Percentiles rank a stretch among this genome's conserved stretches.
phyloP scores from a whole-genome alignment of 1,139 yeast genomes.

The Hemisphaericaspora xylanilytica region DNA sequence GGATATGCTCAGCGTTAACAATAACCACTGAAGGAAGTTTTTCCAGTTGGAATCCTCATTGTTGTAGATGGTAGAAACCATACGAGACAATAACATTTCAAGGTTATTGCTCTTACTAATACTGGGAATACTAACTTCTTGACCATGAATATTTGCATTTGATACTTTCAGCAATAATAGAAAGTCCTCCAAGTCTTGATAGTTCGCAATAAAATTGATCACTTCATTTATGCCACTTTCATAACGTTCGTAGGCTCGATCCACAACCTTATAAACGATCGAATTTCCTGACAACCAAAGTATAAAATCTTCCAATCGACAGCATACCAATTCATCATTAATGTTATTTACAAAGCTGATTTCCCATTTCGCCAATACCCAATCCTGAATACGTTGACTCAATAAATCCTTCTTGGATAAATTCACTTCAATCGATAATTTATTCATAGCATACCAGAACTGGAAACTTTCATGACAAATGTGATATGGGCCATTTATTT shows the following conservation, averaged over 20 bases:
- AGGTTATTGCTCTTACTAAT: conserved; percentile 5
- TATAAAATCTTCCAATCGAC: conserved; percentile 33
- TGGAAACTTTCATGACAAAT: conserved; percentile 45
- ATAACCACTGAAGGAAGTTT: conserved; percentile 11
- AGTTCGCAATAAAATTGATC: conserved; percentile 6
- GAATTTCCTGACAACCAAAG: conserved; percentile 42
- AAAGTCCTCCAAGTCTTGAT: conserved; percentile 8
- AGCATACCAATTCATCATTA: conserved; percentile 4
- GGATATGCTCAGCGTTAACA: conserved; percentile 7
- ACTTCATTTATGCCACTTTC: conserved; percentile 9
- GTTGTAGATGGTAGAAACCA: conserved; percentile 8
- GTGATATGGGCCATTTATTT: conserved; percentile 55
- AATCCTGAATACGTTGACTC: conserved; percentile 33
- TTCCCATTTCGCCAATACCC: conserved; percentile 50
- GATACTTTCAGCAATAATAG: conserved; percentile 5
- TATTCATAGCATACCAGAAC: conserved; percentile 52
- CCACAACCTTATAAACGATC: conserved; percentile 4
- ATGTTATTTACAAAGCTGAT: conserved; percentile 9
- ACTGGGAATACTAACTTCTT: conserved; percentile 6
- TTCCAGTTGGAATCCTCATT: conserved; percentile 3
- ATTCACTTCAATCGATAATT: conserved; percentile 33
- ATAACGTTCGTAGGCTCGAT: background rate
- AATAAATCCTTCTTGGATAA: conserved; percentile 18
- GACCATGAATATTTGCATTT: background rate
- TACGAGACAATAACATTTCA: conserved; percentile 6